These are phyloP conservation scores for Apiospora koreana DNA, from an alignment of 2,329 filamentous ascomycete genomes.

Conservation along the genomic window DNA sequence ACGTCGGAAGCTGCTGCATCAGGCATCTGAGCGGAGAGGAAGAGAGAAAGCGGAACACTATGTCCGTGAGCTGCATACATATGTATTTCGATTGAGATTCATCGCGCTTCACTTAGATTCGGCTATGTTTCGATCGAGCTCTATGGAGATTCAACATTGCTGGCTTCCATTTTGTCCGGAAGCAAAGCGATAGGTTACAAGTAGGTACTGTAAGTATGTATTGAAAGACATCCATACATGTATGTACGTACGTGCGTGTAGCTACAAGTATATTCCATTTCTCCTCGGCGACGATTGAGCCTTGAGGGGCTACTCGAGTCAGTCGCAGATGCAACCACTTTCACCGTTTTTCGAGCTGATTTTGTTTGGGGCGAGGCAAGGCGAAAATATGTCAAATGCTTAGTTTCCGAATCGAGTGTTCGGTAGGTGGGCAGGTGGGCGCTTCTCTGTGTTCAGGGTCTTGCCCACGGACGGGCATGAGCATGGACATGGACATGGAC, in stretches of 20 bases:
- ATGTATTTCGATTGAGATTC: neutral
- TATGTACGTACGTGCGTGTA: neutral
- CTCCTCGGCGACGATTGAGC: neutral
- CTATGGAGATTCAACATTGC: too few relatives aligned
- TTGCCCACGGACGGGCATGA: neutral
- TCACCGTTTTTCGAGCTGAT: neutral
- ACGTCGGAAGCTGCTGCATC: slow-evolving; percentile 3
- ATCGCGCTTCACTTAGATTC: neutral
- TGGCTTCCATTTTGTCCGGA: too few relatives aligned
- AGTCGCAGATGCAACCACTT: neutral
- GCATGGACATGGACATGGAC: neutral
- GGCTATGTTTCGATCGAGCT: too few relatives aligned
- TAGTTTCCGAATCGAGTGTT: neutral
- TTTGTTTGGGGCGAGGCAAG: neutral
- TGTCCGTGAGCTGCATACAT: neutral
- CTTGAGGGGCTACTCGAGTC: neutral
- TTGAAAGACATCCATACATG: neutral
- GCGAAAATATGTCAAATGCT: neutral
- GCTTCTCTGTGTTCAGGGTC: neutral
- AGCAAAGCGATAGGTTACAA: too few relatives aligned
- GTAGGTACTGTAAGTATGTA: too few relatives aligned
- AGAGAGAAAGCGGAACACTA: neutral
- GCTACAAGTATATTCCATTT: neutral
- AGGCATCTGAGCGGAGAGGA: neutral
- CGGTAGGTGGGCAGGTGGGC: neutral